Evolutionary conservation across 1,284 basidiomycete species (phyloP).

Genomic region (Cerioporus squamosus): DNA sequence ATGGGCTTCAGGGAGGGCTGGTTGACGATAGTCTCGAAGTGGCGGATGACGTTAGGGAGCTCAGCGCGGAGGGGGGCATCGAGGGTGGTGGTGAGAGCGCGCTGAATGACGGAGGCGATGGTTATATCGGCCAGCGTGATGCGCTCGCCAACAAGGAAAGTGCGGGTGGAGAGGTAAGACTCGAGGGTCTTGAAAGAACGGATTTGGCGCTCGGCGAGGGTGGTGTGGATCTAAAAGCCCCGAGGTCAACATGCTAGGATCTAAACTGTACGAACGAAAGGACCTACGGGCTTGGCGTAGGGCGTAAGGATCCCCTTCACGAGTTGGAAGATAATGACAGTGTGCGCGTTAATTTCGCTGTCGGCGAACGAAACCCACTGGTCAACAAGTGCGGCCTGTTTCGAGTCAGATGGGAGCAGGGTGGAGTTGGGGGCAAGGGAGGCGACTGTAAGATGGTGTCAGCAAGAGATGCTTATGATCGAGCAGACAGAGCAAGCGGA

Average conservation of each 20-base stretch:
- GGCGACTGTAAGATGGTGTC: slow-evolving; percentile 62
- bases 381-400: slow-evolving; percentile 66
- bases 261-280: too few relatives aligned
- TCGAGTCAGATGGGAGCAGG: slow-evolving; percentile 58
- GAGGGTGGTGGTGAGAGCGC: slow-evolving; percentile 53
- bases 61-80: slow-evolving; percentile 71
- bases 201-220: slow-evolving; percentile 53
- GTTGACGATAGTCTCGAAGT: slow-evolving; percentile 84
- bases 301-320: slow-evolving; percentile 51
- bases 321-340: slow-evolving; percentile 36
- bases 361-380: slow-evolving; percentile 73
- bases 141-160: slow-evolving; percentile 93
- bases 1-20: slow-evolving; percentile 76
- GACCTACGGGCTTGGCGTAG: slow-evolving; percentile 68
- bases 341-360: slow-evolving; percentile 49
- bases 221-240: slow-evolving; percentile 56
- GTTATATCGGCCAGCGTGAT: slow-evolving; percentile 92
- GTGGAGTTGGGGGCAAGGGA: slow-evolving; percentile 68
- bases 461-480: slow-evolving; percentile 14
- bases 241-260: too few relatives aligned
- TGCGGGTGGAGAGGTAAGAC: slow-evolving; percentile 75
- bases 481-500: slow-evolving; percentile 19
- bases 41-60: slow-evolving; percentile 82
- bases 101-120: slow-evolving; percentile 63
- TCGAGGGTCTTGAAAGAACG: slow-evolving; percentile 73